These are phyloP conservation scores for Cyclocybe cylindracea DNA, from an alignment of 768 basidiomycete species.

Conservation along the genomic window DNA sequence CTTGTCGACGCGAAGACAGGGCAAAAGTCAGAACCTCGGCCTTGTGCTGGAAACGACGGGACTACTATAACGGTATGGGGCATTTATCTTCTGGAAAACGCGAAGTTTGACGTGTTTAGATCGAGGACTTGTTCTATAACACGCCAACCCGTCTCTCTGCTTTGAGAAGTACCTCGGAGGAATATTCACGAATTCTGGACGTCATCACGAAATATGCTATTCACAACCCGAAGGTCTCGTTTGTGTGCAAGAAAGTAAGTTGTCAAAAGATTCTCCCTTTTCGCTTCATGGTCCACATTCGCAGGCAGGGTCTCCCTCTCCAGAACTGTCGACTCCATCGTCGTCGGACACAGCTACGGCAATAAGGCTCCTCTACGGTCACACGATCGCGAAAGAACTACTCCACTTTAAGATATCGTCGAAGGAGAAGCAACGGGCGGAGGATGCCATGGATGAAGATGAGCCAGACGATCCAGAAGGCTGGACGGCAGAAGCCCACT, in stretches of 20 bases:
- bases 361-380: conserved; percentile 82
- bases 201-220: conserved; percentile 92
- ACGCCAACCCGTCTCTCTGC: conserved; percentile 86
- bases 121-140: conserved; percentile 95
- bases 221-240: conserved; percentile 87
- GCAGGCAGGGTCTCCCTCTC: conserved; percentile 70
- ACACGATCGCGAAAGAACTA: conserved; percentile 78
- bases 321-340: conserved; percentile 82
- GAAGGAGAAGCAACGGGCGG: conserved; percentile 20
- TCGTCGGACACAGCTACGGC: conserved; percentile 63
- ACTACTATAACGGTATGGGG: conserved; percentile 77
- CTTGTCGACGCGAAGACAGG: conserved; percentile 74
- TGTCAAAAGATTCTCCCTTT: neutral
- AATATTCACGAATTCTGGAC: conserved; percentile 89
- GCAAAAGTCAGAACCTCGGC: conserved; percentile 74
- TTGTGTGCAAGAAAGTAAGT: conserved; percentile 87
- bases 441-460: conserved; percentile 27
- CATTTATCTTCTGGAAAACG: neutral
- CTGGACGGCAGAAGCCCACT: conserved; percentile 76
- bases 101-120: conserved; percentile 45
- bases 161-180: conserved; percentile 82
- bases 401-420: conserved; percentile 45
- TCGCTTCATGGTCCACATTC: neutral
- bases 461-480: conserved; percentile 39
- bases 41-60: conserved; percentile 93